Evolutionary conservation across 371 early-diverging fungal species (phyloP).

Genomic region (Mortierella sp.): DNA sequence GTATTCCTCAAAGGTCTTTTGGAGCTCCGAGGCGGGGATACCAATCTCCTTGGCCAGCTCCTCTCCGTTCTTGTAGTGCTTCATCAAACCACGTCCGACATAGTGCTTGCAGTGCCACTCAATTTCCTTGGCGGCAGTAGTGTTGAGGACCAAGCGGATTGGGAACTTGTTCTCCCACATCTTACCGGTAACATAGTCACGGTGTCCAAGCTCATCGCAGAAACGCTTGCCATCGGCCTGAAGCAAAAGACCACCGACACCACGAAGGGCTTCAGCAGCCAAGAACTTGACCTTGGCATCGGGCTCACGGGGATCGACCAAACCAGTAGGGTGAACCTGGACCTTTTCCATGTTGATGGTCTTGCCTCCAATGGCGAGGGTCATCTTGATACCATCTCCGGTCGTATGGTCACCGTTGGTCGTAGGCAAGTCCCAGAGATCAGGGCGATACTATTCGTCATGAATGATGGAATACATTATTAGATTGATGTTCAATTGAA

Average conservation of each 20-base stretch:
- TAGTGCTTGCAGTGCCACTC: conserved; percentile 97
- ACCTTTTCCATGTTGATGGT: conserved; percentile 96
- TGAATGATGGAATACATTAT: neutral
- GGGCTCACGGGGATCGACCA: conserved; percentile 93
- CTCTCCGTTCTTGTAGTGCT: conserved; percentile 77
- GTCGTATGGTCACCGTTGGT: conserved; percentile 97
- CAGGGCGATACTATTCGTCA: conserved; percentile 57
- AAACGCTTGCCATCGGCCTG: conserved; percentile 91
- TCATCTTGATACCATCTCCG: conserved; percentile 96
- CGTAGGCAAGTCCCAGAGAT: conserved; percentile 76
- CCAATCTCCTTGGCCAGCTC: conserved; percentile 89
- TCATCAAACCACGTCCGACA: conserved; percentile 92
- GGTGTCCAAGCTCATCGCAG: conserved; percentile 92
- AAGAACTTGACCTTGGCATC: conserved; percentile 89
- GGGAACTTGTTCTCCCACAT: conserved; percentile 90
- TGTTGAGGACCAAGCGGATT: conserved; percentile 88
- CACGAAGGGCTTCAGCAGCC: conserved; percentile 97
- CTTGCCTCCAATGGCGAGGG: conserved; percentile 84
- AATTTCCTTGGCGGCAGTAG: conserved; percentile 88
- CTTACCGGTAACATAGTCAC: conserved; percentile 89
- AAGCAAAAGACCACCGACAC: conserved; percentile 93
- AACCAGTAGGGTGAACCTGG: conserved; percentile 97
- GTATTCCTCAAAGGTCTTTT: conserved; percentile 86
- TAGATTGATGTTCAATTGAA: neutral
- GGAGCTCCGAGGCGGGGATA: conserved; percentile 74